Percentiles rank a stretch among this genome's conserved stretches.
These are phyloP conservation scores for Oryza nivara DNA, from an alignment of 176 grass and related monocot genomes.

Conservation along the genomic window DNA sequence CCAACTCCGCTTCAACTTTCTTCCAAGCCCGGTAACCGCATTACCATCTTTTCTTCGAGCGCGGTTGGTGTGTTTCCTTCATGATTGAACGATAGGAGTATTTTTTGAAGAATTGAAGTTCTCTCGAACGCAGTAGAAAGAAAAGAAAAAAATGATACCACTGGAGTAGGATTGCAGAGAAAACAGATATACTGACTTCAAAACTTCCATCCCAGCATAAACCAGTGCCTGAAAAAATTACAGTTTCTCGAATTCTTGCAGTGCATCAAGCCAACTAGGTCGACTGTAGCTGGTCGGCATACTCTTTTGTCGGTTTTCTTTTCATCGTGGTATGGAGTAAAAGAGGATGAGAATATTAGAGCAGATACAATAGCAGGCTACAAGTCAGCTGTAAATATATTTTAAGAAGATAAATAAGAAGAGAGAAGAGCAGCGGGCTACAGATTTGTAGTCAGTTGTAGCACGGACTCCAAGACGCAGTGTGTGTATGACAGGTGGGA, in stretches of 20 bases:
- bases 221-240: background rate
- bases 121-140: background rate
- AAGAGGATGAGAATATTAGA: background rate
- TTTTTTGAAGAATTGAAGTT: background rate
- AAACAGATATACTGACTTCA: background rate
- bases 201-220: background rate
- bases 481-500: too few relatives aligned
- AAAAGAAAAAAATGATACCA: too few relatives aligned
- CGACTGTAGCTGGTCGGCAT: background rate
- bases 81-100: background rate
- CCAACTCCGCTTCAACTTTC: slow-evolving; percentile 2
- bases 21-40: background rate
- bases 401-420: too few relatives aligned
- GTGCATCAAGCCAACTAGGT: background rate
- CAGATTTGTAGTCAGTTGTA: too few relatives aligned
- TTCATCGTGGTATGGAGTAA: background rate
- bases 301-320: background rate
- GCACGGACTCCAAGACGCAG: too few relatives aligned
- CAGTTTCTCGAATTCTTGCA: too few relatives aligned
- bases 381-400: too few relatives aligned
- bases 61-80: background rate
- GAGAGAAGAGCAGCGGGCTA: too few relatives aligned
- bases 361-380: too few relatives aligned
- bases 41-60: background rate
- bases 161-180: background rate